A percentile compares a stretch with the other conserved stretches of the same genome.
phyloP scores from a whole-genome alignment of 345 rosid species.

The Populus ilicifolia region DNA sequence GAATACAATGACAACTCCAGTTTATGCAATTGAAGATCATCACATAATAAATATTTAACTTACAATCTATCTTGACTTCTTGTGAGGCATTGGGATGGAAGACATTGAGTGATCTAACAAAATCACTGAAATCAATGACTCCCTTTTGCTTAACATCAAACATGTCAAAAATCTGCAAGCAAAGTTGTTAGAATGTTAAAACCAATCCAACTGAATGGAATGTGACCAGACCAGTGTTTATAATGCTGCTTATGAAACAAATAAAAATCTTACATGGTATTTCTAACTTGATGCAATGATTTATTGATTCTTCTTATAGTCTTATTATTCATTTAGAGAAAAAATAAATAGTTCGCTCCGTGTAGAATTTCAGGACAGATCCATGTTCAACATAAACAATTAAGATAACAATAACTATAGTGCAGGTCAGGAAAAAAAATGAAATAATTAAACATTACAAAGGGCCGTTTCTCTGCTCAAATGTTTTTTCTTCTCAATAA shows the following conservation, averaged over 20 bases:
- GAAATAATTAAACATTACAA: neutral
- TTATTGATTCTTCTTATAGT: neutral
- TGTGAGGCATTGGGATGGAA: conserved; percentile 83
- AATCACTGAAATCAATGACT: conserved; percentile 89
- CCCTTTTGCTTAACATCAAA: conserved; percentile 91
- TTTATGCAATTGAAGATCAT: neutral
- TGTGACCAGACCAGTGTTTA: neutral
- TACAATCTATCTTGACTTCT: conserved; percentile 87
- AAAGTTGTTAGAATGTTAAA: conserved; percentile 8
- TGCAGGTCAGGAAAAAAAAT: neutral
- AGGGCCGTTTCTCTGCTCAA: neutral
- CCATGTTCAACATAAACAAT: neutral
- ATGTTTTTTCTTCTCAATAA: neutral
- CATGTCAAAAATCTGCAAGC: conserved; percentile 80
- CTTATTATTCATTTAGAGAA: neutral
- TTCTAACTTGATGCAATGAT: neutral
- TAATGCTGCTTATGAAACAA: neutral
- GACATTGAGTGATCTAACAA: conserved; percentile 80
- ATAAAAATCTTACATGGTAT: neutral
- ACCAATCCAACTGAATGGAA: neutral
- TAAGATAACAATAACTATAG: neutral
- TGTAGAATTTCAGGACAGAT: neutral
- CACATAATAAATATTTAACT: conserved; percentile 24
- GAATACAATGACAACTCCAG: neutral
- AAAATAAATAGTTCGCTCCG: neutral